Percentiles rank a stretch among this genome's conserved stretches.
Conservation (phyloP, 1,284 basidiomycete genomes). For the Phylloporus sp. region DNA sequence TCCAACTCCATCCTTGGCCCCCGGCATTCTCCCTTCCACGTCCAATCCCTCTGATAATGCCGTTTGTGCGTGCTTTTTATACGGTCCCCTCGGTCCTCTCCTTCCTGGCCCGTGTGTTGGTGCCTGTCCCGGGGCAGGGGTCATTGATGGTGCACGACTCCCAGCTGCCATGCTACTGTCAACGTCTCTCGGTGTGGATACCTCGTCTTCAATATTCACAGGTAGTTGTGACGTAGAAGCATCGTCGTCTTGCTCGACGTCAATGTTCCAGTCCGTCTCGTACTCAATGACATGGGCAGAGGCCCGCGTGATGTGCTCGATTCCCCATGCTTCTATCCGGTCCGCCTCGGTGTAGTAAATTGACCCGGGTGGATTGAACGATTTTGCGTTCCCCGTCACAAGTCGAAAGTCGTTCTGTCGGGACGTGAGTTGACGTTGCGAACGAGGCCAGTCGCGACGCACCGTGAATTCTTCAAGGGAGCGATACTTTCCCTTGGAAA, state of each 20-base stretch:
- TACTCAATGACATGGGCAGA: conserved; percentile 75
- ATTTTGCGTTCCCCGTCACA: conserved; percentile 73
- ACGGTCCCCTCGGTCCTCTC: conserved; percentile 49
- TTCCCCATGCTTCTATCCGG: conserved; percentile 64
- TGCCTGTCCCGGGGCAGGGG: conserved; percentile 44
- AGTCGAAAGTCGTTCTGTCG: conserved; percentile 67
- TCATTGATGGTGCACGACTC: conserved; percentile 26
- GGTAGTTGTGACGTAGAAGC: conserved; percentile 35
- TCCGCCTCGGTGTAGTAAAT: conserved; percentile 77
- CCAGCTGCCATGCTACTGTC: conserved; percentile 30
- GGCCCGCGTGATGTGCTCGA: conserved; percentile 73
- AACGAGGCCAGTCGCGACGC: conserved; percentile 30
- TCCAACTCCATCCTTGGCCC: conserved; percentile 72
- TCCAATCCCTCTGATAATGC: conserved; percentile 61
- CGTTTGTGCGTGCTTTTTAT: conserved; percentile 45
- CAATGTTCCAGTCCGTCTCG: conserved; percentile 82
- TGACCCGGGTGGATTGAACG: conserved; percentile 71
- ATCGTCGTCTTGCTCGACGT: conserved; percentile 73
- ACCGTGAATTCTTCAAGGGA: conserved; percentile 79
- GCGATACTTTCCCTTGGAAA: conserved; percentile 65
- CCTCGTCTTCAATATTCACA: conserved; percentile 35
- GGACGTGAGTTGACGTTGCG: neutral
- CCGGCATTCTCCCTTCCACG: conserved; percentile 70
- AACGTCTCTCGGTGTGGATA: conserved; percentile 29
- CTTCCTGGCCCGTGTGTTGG: conserved; percentile 30